phyloP scores from a whole-genome alignment of 345 rosid species.

The Citrus glauca region DNA sequence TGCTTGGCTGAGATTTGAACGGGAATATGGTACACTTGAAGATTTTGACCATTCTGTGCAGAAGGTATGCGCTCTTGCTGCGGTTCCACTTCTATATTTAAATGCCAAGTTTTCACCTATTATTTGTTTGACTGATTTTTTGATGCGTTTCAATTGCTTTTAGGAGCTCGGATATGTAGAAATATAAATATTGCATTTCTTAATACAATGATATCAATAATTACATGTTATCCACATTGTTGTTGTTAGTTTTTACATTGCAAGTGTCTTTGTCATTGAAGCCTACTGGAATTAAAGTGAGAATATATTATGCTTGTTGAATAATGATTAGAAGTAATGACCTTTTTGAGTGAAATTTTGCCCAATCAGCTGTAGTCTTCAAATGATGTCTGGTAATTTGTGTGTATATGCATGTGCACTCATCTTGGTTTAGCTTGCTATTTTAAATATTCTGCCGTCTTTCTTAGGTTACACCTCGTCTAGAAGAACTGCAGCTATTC shows the following conservation, averaged over 20 bases:
- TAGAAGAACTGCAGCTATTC: conserved; percentile 70
- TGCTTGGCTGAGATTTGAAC: conserved; percentile 84
- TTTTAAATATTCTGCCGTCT: not conserved
- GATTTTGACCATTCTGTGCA: conserved; percentile 69
- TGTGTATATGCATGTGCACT: not conserved
- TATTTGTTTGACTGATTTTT: not conserved
- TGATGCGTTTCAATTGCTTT: not conserved
- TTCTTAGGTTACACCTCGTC: conserved; percentile 72
- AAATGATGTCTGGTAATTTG: not conserved
- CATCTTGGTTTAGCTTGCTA: not conserved
- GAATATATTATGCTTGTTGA: not conserved
- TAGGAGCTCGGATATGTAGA: not conserved
- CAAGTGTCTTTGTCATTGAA: not conserved
- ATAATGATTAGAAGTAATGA: not conserved
- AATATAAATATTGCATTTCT: not conserved
- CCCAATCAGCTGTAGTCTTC: not conserved
- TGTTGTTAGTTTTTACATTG: no score
- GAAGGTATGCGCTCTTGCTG: conserved; percentile 50
- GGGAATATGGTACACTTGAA: conserved; percentile 75
- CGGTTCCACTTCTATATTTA: not conserved
- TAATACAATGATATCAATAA: not conserved
- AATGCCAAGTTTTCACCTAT: not conserved
- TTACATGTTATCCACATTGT: not conserved
- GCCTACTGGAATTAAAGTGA: not conserved
- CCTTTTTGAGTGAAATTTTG: not conserved